These are phyloP conservation scores for Acanthamoeba healyi DNA, from an alignment of 208 protist genomes.

Conservation along the genomic window DNA sequence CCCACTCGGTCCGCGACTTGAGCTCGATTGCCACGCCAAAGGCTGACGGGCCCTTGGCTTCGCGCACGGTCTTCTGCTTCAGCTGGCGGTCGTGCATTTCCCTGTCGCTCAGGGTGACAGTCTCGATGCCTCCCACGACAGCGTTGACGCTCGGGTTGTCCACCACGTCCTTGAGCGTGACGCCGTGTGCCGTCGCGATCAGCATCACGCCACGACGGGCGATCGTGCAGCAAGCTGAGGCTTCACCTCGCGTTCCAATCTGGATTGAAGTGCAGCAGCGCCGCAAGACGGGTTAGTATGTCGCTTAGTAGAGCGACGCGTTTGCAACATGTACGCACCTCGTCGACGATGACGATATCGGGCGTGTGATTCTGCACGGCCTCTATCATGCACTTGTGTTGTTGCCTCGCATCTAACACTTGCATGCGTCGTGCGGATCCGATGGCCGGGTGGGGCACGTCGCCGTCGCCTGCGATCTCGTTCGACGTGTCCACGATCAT, in stretches of 20 bases:
- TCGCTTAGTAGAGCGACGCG: too few species aligned
- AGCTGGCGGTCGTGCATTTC: conserved; percentile 91
- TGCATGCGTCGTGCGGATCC: conserved; percentile 94
- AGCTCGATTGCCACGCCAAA: conserved; percentile 93
- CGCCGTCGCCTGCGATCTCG: conserved; percentile 95
- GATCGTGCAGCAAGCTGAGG: conserved; percentile 89
- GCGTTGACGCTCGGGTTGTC: conserved; percentile 89
- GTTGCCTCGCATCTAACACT: conserved; percentile 89
- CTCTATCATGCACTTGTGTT: conserved; percentile 92
- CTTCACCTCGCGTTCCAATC: conserved; percentile 91
- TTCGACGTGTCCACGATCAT: conserved; percentile 96
- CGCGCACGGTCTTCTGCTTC: conserved; percentile 92
- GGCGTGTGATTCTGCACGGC: conserved; percentile 96
- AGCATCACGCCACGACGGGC: conserved; percentile 91
- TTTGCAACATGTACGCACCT: too few species aligned
- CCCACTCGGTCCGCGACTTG: not conserved
- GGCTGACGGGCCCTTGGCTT: conserved; percentile 90
- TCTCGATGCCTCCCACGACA: conserved; percentile 93
- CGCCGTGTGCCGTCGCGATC: conserved; percentile 95
- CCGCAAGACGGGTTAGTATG: too few species aligned
- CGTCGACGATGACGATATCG: conserved; percentile 95
- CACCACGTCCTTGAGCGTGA: conserved; percentile 90
- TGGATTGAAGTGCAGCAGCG: too few species aligned
- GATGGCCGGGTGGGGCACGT: conserved; percentile 92
- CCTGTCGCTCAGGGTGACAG: conserved; percentile 94